Evolutionary conservation across 345 rosid genomes (phyloP).

Genomic region (Lepidium africanum): DNA sequence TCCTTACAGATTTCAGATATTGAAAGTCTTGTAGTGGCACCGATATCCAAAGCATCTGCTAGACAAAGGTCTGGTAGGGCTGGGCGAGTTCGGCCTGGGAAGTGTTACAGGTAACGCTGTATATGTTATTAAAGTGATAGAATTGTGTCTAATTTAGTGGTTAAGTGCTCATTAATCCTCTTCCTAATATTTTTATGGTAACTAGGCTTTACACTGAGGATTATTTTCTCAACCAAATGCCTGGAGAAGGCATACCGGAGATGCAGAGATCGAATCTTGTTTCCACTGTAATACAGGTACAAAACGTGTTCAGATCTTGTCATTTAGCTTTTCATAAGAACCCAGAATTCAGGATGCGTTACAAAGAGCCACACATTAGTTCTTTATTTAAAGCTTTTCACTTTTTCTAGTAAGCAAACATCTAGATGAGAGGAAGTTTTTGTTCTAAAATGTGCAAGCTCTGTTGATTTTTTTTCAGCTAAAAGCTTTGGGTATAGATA

Average conservation of each 20-base stretch:
- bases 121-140: background rate
- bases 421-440: background rate
- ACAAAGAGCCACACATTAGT: background rate
- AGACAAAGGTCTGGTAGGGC: conserved; percentile 98
- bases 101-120: conserved; percentile 74
- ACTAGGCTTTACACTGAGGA: conserved; percentile 84
- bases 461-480: conserved; percentile 37
- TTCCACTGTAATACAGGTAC: conserved; percentile 84
- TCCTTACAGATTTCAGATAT: conserved; percentile 70
- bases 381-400: background rate
- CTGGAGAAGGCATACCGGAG: conserved; percentile 85
- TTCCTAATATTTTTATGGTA: conserved; percentile 1
- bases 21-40: conserved; percentile 87
- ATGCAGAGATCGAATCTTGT: conserved; percentile 92
- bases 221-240: conserved; percentile 72
- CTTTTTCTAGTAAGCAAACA: background rate
- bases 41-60: conserved; percentile 96
- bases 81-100: conserved; percentile 92
- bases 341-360: background rate
- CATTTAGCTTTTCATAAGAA: background rate
- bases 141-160: background rate
- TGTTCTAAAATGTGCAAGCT: background rate
- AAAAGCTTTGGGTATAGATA: conserved; percentile 94
- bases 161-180: background rate
- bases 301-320: conserved; percentile 14